Evolutionary conservation across 176 grass and related monocot species (phyloP), one percentile per base, ranked within the genome.

Genomic region (Secale cereale): DNA sequence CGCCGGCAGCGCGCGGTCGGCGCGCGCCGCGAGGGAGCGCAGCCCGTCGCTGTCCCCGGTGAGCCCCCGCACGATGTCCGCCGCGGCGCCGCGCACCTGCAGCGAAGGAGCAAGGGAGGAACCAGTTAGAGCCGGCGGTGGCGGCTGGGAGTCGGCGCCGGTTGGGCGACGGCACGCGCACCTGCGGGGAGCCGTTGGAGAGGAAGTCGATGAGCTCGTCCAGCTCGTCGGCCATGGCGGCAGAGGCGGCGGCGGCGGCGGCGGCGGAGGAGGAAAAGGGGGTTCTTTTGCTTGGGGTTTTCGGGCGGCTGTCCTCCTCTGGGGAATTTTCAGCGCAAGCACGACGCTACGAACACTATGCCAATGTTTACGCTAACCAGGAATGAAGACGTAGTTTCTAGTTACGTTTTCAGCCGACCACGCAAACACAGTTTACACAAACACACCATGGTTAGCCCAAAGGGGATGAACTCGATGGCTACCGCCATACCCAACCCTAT

Each of bases 41-140:
- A 98, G 83, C 57, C 93, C 93, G 1, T 95, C 93, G 9, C 59
- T 80, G 27, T 87, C 92, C 6, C 97, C 93, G 12, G 97, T 98
- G 27, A 98, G 87, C 4, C 91, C 93, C 7, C 88, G 83, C 67
- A 95, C 93, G 39, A 98, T 98, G 56, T 94, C 91, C 65, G 79
- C 92, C 25, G 91, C 93, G 17, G 90, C 93, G 73, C 82, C 86
- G 16, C 92, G 94, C 48, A 98, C 90, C 96, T 98, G 77, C 36
- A 32, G 6, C 36, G 59, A 1, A 7, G 41, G 29, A 46, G 37
- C 14, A 20, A 61, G 28, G 9, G n/a, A 19, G 22, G 11, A 20
- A 30, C 77, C 17, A 17, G 41, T 56, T 14, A 52, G 50, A 71
- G 31, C 10, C 19, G 32, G 13, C 23, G 5, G 36, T 50, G n/a